Percentiles rank a stretch among this genome's conserved stretches.
Conservation (phyloP, 1,284 basidiomycete genomes). For the Microstroma glucosiphilum region DNA sequence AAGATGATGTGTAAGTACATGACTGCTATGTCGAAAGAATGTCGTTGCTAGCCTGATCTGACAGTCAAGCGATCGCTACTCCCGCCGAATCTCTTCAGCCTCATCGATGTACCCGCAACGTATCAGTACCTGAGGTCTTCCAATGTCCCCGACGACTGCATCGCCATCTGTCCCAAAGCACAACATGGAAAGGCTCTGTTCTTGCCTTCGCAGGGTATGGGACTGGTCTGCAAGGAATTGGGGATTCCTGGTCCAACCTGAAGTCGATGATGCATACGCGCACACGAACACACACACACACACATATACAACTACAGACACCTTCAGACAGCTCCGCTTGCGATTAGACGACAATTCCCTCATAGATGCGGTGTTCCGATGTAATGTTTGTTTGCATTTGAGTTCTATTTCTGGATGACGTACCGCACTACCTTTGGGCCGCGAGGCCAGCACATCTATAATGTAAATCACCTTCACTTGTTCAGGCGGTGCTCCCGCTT, state of each 20-base stretch:
- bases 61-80: too few relatives aligned
- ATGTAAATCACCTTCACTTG: too few relatives aligned
- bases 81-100: too few relatives aligned
- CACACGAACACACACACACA: constrained; percentile 1
- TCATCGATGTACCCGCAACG: constrained; percentile 21
- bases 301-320: neutral
- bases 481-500: too few relatives aligned
- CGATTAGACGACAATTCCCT: neutral
- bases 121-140: constrained; percentile 16
- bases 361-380: too few relatives aligned
- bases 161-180: constrained; percentile 14
- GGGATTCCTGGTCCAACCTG: neutral
- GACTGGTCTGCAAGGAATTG: neutral
- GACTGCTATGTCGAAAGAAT: too few relatives aligned
- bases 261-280: neutral
- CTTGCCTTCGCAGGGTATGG: neutral
- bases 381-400: too few relatives aligned
- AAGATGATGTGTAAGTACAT: constrained; percentile 12
- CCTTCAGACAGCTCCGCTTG: neutral
- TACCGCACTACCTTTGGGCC: too few relatives aligned
- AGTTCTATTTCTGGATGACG: too few relatives aligned
- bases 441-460: too few relatives aligned
- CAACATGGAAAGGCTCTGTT: constrained; percentile 19
- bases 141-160: constrained; percentile 15
- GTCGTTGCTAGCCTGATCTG: too few relatives aligned